Base-by-base conservation (phyloP, 495 filamentous ascomycete species). In the Penicillium fimorum region DNA sequence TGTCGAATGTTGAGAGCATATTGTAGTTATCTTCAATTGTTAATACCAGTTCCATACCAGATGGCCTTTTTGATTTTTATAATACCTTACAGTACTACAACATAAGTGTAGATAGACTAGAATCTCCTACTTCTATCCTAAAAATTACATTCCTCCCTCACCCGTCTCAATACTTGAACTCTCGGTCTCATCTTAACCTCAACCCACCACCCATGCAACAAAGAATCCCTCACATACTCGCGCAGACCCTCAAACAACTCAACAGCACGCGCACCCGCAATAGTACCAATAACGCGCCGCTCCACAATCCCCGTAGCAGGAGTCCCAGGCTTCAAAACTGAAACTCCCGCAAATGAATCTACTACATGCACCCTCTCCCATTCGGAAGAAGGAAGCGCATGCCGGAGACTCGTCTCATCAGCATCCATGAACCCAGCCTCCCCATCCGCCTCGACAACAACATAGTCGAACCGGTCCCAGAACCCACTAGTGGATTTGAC, bases 401-500 rank as follows among this genome's bases (percentile, higher is more conserved):
- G 32, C 1, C 51, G 53, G 18, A 69, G 37, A 13, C 50, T 51
- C 0, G 20, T 58, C 29, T 67, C 66, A 53, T 69, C 66, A 5
- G 18, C 20, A 52, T 69, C 66, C 38, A 27, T 5, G 18, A 40
- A 56, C 15, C 35, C n/a, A 7, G 6, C 7, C 2, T 43, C 53
- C 2, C 40, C 24, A 15, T 85, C 86, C 12, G 83, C 73, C 72
- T 94, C 90, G 10, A 87, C 79, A 6, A 97, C 77, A 7, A 83
- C 84, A 63, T 91, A 99, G 62, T 96, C 88, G 56, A 96, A 92
- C 25, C 76, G 72, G 4, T 79, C 70, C 94, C 93, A 97, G 70
- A 97, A 97, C 3, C 69, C 58, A 2, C 84, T 81, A 25, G 77
- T 72, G 7, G 82, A 72, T 40, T 96, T 77, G 1, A 66, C 59